phyloP scores from a whole-genome alignment of 768 basidiomycete genomes.

The Chalciporus pseudorubinellus region DNA sequence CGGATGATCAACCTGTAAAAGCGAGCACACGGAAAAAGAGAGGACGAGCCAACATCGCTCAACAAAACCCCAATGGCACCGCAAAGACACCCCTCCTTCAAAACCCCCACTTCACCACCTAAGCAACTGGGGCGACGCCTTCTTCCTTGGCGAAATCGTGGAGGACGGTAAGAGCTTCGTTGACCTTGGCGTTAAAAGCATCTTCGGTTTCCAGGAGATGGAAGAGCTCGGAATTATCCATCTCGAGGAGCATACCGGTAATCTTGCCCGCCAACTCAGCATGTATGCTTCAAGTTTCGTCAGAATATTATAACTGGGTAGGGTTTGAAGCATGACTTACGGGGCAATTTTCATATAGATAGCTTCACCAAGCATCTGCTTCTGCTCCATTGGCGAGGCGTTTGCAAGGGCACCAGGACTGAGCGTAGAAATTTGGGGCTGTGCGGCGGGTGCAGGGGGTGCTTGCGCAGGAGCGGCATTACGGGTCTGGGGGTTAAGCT shows the following conservation, averaged over 20 bases:
- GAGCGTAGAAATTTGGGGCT: slow-evolving; percentile 53
- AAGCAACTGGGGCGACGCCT: slow-evolving; percentile 1
- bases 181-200: slow-evolving; percentile 85
- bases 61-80: slow-evolving; percentile 24
- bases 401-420: slow-evolving; percentile 59
- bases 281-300: slow-evolving; percentile 52
- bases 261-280: slow-evolving; percentile 98
- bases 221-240: slow-evolving; percentile 93
- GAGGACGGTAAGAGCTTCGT: slow-evolving; percentile 86
- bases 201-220: slow-evolving; percentile 82
- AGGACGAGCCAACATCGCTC: slow-evolving; percentile 49
- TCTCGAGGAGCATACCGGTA: slow-evolving; percentile 98
- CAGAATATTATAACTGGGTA: slow-evolving; percentile 1
- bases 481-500: slow-evolving; percentile 36
- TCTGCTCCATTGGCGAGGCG: slow-evolving; percentile 80
- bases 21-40: slow-evolving; percentile 40
- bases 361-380: slow-evolving; percentile 98
- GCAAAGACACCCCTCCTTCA: slow-evolving; percentile 2
- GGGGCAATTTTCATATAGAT: slow-evolving; percentile 87
- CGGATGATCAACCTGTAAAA: slow-evolving; percentile 36
- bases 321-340: slow-evolving; percentile 44
- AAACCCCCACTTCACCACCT: neutral
- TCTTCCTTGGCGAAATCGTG: slow-evolving; percentile 71
- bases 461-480: slow-evolving; percentile 35
- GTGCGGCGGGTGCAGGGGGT: slow-evolving; percentile 38